Base-by-base conservation (phyloP, 2,329 filamentous ascomycete species). In the Sphaceloma murrayae region DNA sequence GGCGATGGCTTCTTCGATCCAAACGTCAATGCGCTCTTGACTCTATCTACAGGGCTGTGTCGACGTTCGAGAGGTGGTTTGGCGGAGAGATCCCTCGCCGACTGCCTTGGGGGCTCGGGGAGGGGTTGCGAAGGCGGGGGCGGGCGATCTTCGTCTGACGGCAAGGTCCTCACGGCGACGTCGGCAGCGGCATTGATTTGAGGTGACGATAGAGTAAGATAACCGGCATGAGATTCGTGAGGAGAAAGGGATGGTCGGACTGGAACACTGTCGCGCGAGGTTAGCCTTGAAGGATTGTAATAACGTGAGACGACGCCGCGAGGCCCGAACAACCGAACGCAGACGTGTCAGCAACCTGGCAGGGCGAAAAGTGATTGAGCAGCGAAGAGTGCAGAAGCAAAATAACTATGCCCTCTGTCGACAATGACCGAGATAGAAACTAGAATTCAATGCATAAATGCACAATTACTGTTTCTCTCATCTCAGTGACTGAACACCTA, bases 21-120 rank as follows among this genome's bases (percentile, higher is more conserved):
- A 31, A 56, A 62, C 47, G 67, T 74, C 55, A 91, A 85, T 9
- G 80, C 82, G 56, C 80, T 78, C 59, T 75, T 82, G 49, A 89
- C 67, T 56, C 79, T 84, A 56, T 78, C 75, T 42, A 74, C 77
- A 8, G 83, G 82, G 7, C 85, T 88, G 14, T 75, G 70, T 17
- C 77, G 77, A 48, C 82, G 74, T 52, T 73, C 73, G 49, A 66
- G 54, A 11, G 55, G 48, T 43, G 55, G 46, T 42, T 49, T 26
- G 8, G 49, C 43, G 24, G 51, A 27, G 46, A 49, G 27, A 42
- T 49, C 46, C 46, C 47, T 48, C 36, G 47, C 48, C 31, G 49
- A 47, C 38, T 33, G 29, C 58, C 54, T 40, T 65, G 58, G 29
- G 56, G 53, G 17, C 63, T 58, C 11, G 61, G 52, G 34, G 56